These are phyloP conservation scores for Candida golubevii DNA, from an alignment of 805 yeast species.

Conservation along the genomic window DNA sequence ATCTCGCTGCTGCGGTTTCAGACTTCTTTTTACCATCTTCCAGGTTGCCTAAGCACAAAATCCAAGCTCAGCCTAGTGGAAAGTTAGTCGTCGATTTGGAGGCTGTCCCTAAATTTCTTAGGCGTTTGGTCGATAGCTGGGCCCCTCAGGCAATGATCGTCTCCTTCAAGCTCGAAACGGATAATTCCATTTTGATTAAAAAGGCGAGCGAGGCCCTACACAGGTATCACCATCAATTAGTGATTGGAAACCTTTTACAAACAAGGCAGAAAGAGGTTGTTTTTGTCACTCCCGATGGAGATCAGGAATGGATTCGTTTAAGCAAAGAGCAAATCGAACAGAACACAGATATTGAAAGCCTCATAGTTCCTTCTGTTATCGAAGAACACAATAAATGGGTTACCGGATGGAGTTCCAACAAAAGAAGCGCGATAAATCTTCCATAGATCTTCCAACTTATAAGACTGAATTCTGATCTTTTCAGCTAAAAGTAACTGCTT, in stretches of 20 bases:
- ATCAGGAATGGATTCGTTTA: constrained; percentile 49
- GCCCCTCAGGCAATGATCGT: constrained; percentile 93
- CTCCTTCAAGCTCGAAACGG: constrained; percentile 92
- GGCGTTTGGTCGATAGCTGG: constrained; percentile 87
- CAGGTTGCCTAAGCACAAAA: constrained; percentile 87
- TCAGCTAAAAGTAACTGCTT: too few species aligned
- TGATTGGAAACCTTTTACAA: constrained; percentile 88
- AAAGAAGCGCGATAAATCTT: not conserved
- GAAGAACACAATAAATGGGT: constrained; percentile 64
- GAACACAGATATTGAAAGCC: constrained; percentile 65
- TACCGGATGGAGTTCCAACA: not conserved
- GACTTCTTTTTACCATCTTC: constrained; percentile 91
- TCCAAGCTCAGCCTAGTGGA: constrained; percentile 78
- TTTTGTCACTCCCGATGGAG: constrained; percentile 57
- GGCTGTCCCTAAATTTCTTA: constrained; percentile 92
- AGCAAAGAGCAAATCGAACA: constrained; percentile 35
- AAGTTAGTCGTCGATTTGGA: constrained; percentile 81
- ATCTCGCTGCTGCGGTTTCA: constrained; percentile 95
- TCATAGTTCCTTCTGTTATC: constrained; percentile 76
- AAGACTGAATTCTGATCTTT: too few species aligned
- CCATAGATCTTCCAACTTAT: too few species aligned
- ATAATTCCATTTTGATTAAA: constrained; percentile 57
- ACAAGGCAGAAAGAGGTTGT: constrained; percentile 86
- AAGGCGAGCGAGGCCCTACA: constrained; percentile 78
- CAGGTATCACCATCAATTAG: constrained; percentile 88